Percentiles rank a stretch among this genome's conserved stretches.
Conservation (phyloP, 1,284 basidiomycete species). For the Cryptococcus wingfieldii region DNA sequence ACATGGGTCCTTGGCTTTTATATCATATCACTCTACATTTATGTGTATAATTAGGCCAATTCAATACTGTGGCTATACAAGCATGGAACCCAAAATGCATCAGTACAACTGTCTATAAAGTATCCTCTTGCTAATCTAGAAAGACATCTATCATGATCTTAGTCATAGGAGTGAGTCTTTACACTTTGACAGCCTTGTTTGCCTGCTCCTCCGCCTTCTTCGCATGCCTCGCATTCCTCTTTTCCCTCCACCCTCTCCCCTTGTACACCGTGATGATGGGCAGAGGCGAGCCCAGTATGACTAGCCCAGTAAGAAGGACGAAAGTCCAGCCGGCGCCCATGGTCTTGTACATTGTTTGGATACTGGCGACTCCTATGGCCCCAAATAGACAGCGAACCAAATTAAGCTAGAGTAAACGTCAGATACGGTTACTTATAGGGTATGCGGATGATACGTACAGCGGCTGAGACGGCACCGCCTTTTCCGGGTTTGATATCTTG, state of each 20-base stretch:
- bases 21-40: neutral
- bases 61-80: too few relatives aligned
- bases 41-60: neutral
- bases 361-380: slow-evolving; percentile 37
- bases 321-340: slow-evolving; percentile 47
- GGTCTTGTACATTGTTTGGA: slow-evolving; percentile 35
- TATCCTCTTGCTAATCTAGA: too few relatives aligned
- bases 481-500: slow-evolving; percentile 43
- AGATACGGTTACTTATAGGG: neutral
- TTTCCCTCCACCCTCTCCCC: slow-evolving; percentile 33
- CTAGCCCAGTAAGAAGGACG: slow-evolving; percentile 39
- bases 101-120: too few relatives aligned
- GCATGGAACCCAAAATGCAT: too few relatives aligned
- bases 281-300: slow-evolving; percentile 26
- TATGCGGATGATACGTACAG: slow-evolving; percentile 19
- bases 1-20: neutral
- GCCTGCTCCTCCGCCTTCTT: slow-evolving; percentile 5
- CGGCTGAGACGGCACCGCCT: slow-evolving; percentile 45
- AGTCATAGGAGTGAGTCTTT: too few relatives aligned
- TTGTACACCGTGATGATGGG: slow-evolving; percentile 26
- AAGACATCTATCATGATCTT: too few relatives aligned
- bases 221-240: slow-evolving; percentile 12
- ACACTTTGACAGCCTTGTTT: neutral
- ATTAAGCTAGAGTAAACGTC: slow-evolving; percentile 29
- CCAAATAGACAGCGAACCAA: slow-evolving; percentile 46